A percentile compares a stretch with the other conserved stretches of the same genome.
phyloP scores from a whole-genome alignment of 441 rosid species.

The Brassica hybrid region DNA sequence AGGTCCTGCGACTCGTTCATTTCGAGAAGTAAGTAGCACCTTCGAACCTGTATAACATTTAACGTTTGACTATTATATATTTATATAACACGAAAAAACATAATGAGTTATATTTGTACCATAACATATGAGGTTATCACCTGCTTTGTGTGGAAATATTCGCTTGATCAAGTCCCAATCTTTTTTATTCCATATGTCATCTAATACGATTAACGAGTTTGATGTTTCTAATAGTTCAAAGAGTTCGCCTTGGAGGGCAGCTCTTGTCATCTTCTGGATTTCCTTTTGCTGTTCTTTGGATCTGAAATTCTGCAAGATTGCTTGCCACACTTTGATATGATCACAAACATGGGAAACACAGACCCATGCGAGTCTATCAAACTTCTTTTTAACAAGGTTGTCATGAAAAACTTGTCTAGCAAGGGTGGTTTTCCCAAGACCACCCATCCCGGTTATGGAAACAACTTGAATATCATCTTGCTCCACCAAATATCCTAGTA shows the following conservation, averaged over 20 bases:
- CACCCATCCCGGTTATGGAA: constrained; percentile 45
- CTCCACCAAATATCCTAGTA: constrained; percentile 31
- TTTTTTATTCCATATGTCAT: constrained; percentile 37
- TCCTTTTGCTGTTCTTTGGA: background rate
- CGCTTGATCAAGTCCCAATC: constrained; percentile 32
- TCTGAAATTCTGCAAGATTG: constrained; percentile 4
- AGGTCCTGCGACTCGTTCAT: background rate
- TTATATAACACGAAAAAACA: too few relatives aligned
- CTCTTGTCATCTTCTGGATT: constrained; percentile 6
- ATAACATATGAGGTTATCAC: background rate
- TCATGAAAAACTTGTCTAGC: constrained; percentile 40
- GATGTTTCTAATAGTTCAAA: background rate
- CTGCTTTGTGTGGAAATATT: constrained; percentile 5
- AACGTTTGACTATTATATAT: too few relatives aligned
- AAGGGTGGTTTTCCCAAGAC: constrained; percentile 44
- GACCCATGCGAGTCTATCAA: constrained; percentile 39
- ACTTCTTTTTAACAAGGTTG: constrained; percentile 12
- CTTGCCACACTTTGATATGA: constrained; percentile 26
- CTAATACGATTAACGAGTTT: constrained; percentile 39
- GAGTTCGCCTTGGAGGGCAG: constrained; percentile 12
- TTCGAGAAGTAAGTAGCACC: constrained; percentile 6
- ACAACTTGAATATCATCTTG: constrained; percentile 16
- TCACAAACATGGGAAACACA: constrained; percentile 39
- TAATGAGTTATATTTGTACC: background rate
- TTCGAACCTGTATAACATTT: background rate